Percentiles rank a stretch among this genome's conserved stretches.
These are phyloP conservation scores for Orbilia quercus DNA, from an alignment of 2,329 filamentous ascomycete species.

Conservation along the genomic window DNA sequence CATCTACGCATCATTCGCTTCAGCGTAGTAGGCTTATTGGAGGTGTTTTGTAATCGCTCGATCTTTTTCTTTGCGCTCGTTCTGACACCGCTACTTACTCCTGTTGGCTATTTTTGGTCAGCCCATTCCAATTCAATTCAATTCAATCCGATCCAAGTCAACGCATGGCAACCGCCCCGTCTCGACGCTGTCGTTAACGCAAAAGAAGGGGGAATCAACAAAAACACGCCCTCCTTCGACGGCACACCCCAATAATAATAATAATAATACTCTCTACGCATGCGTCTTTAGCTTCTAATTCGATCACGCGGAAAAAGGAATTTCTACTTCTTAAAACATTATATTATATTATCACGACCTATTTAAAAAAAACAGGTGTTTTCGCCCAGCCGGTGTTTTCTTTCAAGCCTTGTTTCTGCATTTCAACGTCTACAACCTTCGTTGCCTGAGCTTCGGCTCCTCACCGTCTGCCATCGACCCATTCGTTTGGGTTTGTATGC, in stretches of 20 bases:
- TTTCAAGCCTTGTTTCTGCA: conserved; percentile 12
- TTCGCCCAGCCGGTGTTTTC: conserved; percentile 11
- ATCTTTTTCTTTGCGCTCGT: conserved; percentile 24
- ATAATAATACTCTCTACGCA: not conserved
- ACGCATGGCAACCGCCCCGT: conserved; percentile 50
- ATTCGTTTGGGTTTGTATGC: conserved; percentile 43
- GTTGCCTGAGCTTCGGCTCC: conserved; percentile 47
- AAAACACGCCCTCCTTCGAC: conserved; percentile 3
- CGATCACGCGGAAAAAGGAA: conserved; percentile 6
- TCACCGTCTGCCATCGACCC: conserved; percentile 35
- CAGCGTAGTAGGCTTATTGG: conserved; percentile 10
- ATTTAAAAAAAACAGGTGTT: conserved; percentile 30
- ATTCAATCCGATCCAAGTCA: conserved; percentile 26
- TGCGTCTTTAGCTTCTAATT: conserved; percentile 2
- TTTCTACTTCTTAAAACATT: too few relatives aligned
- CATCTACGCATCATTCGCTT: conserved; percentile 58
- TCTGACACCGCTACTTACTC: conserved; percentile 6
- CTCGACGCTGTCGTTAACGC: conserved; percentile 1
- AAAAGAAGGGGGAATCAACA: not conserved
- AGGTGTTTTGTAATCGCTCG: conserved; percentile 12
- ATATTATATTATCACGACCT: conserved; percentile 37
- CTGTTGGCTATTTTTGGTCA: conserved; percentile 51
- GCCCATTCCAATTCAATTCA: conserved; percentile 30
- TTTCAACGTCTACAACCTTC: conserved; percentile 23
- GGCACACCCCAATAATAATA: conserved; percentile 7